A percentile compares a stretch with the other conserved stretches of the same genome.
Conservation (phyloP, 176 grass and related monocot genomes). For the Paspalum vaginatum region DNA sequence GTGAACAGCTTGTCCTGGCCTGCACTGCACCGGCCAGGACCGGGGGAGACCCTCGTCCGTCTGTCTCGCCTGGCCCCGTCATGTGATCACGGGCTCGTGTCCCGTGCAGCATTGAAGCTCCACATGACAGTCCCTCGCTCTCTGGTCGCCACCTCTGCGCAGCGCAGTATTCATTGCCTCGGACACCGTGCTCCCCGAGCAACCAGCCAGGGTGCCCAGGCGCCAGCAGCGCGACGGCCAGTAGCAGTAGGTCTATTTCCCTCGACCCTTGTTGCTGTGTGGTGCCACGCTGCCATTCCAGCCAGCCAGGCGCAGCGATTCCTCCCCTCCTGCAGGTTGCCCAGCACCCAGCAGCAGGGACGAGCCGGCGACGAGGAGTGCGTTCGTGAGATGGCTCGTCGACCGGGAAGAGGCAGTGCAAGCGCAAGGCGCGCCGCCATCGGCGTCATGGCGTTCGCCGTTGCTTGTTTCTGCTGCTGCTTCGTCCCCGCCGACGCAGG, state of each 20-base stretch:
- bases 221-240: background rate
- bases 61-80: background rate
- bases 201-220: conserved; percentile 24
- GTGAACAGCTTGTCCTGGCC: background rate
- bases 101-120: conserved; percentile 43
- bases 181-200: conserved; percentile 2
- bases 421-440: conserved; percentile 19
- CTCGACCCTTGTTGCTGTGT: no score
- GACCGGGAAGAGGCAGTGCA: conserved; percentile 41
- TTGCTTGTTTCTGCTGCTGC: background rate
- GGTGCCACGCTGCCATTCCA: background rate
- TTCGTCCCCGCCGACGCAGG: conserved; percentile 1
- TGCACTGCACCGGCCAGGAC: background rate
- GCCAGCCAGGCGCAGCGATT: background rate
- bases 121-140: background rate
- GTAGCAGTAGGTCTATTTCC: background rate
- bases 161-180: conserved; percentile 23
- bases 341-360: background rate
- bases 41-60: background rate
- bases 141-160: background rate
- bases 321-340: background rate
- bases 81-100: conserved; percentile 51
- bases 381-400: conserved; percentile 30
- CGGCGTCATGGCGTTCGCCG: conserved; percentile 32
- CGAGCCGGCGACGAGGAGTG: background rate